phyloP scores from a whole-genome alignment of 148 eudicot species.

The Polygonum aviculare region DNA sequence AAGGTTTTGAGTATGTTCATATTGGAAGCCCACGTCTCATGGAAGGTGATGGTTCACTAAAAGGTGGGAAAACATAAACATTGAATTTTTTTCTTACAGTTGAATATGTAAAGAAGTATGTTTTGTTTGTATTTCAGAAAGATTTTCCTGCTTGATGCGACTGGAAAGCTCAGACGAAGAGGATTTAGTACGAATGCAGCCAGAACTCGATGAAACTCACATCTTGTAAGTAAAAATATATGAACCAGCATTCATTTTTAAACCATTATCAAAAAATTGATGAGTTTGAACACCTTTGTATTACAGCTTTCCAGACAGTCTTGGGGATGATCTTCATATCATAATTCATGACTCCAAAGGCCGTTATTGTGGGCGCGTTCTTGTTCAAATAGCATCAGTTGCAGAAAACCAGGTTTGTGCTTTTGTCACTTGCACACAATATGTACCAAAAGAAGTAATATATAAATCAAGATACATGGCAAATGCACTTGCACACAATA shows the following conservation, averaged over 20 bases:
- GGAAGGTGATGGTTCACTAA: conserved; percentile 8
- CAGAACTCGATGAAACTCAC: conserved; percentile 43
- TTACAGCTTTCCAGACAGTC: conserved; percentile 41
- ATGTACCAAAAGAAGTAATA: not conserved
- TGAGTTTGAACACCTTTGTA: not conserved
- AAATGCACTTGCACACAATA: not conserved
- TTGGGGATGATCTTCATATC: conserved; percentile 36
- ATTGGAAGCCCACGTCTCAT: conserved; percentile 23
- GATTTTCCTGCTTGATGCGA: conserved; percentile 32
- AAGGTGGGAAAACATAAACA: not conserved
- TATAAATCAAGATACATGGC: not conserved
- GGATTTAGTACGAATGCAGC: conserved; percentile 42
- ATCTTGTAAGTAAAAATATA: conserved; percentile 29
- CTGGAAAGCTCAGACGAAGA: conserved; percentile 41
- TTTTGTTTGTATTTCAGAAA: conserved; percentile 24
- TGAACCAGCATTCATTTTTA: not conserved
- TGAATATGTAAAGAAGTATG: not conserved
- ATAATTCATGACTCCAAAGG: conserved; percentile 37
- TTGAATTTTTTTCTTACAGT: not conserved
- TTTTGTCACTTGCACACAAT: not conserved
- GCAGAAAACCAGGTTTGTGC: conserved; percentile 30
- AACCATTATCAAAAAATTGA: not conserved
- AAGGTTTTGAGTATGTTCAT: conserved; percentile 52
- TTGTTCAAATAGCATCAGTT: conserved; percentile 38
- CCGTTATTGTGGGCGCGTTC: conserved; percentile 31